Evolutionary conservation across 805 yeast species (phyloP), one percentile per base, ranked within the genome.

Genomic region (Pichia insulana): DNA sequence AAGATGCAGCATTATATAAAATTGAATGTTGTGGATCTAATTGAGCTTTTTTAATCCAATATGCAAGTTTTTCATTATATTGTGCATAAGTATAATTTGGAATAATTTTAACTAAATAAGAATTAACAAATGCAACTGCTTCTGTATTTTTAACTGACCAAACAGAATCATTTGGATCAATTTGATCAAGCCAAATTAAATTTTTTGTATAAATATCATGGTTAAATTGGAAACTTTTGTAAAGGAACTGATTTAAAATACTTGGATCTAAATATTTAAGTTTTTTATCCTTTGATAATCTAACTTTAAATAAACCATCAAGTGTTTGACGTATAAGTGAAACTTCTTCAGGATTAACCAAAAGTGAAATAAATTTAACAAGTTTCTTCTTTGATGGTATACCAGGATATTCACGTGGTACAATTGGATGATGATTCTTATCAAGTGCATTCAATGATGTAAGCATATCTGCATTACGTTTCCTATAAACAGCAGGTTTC

Each of bases 321-420:
- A 58, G 25, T 4, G 58, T 45, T 6, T 38, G 27, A 30, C 45
- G 44, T 30, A 57, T 41, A 5, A 37, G 30, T 7, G 45, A 44
- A 9, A 59, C 48, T 47, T 60, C 65, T 7, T 55, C 61, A 4
- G 35, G 32, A 7, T 50, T 30, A 9, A 53, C 5, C 19, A 60
- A 37, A 8, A 51, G 43, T n/a, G 52, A 49, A 34, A 60, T 52
- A 36, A 60, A 60, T 19, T 46, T 41, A 11, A 44, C 36, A 38
- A 60, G 53, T 41, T 53, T 55, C 5, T 39, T 39, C 15, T 40
- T 43, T 4, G 63, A 57, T 38, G 64, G 64, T 5, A 50, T 34
- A 12, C 58, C 58, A 27, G 52, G 56, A 19, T 42, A 51, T 13
- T 36, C 31, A 31, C 49, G 43, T 13, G 62, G 62, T 11, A 46